phyloP scores from a whole-genome alignment of 176 grass and related monocot species.

The Carex scoparia region DNA sequence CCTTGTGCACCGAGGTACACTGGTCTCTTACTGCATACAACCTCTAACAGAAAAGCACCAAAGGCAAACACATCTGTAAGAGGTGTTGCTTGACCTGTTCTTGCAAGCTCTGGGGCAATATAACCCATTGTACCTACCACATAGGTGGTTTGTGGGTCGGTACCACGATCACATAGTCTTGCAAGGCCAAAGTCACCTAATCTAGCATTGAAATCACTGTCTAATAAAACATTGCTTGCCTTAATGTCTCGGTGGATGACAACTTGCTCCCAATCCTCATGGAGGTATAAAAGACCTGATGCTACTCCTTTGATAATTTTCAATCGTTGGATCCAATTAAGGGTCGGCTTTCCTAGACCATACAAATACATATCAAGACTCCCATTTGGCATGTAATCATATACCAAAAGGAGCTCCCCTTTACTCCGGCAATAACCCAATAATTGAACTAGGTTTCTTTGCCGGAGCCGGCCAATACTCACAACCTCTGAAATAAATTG shows the following conservation, averaged over 20 bases:
- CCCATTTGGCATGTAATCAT: constrained; percentile 67
- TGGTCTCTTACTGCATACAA: constrained; percentile 41
- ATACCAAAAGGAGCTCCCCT: constrained; percentile 58
- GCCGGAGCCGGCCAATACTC: constrained; percentile 56
- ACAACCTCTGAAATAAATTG: constrained; percentile 67
- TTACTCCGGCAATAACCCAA: constrained; percentile 75
- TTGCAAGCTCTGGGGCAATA: constrained; percentile 43
- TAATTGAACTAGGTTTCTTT: constrained; percentile 79
- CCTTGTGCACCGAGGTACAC: background rate
- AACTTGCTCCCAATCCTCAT: constrained; percentile 58
- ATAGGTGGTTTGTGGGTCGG: constrained; percentile 33
- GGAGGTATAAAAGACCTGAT: constrained; percentile 42
- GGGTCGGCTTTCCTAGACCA: background rate
- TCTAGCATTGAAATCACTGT: constrained; percentile 35
- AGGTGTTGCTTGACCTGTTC: constrained; percentile 36
- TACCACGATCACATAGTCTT: constrained; percentile 42
- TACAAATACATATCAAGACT: constrained; percentile 57
- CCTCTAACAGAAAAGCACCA: constrained; percentile 42
- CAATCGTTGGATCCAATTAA: constrained; percentile 48
- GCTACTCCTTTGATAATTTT: constrained; percentile 60
- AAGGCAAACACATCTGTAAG: constrained; percentile 51
- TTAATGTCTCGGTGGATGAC: constrained; percentile 62
- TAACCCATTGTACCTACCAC: constrained; percentile 59
- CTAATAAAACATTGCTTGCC: constrained; percentile 56
- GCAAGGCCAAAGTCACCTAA: constrained; percentile 61